A percentile compares a stretch with the other conserved stretches of the same genome.
Conservation (phyloP, 148 eudicot genomes). For the Polygonum maritimum region DNA sequence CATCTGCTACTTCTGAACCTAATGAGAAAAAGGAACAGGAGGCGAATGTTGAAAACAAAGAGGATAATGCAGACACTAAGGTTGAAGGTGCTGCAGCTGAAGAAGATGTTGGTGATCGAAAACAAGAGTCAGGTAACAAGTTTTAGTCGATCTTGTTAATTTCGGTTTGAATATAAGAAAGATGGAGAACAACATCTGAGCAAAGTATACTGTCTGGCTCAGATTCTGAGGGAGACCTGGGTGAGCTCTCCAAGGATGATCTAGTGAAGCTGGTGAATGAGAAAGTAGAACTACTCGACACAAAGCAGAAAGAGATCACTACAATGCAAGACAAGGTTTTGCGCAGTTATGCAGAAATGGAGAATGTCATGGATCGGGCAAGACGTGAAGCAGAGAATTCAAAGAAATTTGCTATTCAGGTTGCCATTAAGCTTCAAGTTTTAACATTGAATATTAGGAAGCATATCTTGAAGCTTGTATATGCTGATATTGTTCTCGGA, state of each 20-base stretch:
- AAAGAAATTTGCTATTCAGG: slow-evolving; percentile 96
- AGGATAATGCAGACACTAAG: slow-evolving; percentile 19
- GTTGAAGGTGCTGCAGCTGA: slow-evolving; percentile 24
- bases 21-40: slow-evolving; percentile 36
- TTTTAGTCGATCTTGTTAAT: slow-evolving; percentile 11
- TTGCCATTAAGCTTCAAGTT: slow-evolving; percentile 6
- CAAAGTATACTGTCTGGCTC: slow-evolving; percentile 36
- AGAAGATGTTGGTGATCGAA: slow-evolving; percentile 18
- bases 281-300: slow-evolving; percentile 48
- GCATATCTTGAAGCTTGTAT: background rate
- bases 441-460: background rate
- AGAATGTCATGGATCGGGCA: slow-evolving; percentile 74
- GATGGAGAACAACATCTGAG: slow-evolving; percentile 31
- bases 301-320: slow-evolving; percentile 48
- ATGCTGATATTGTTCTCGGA: slow-evolving; percentile 1
- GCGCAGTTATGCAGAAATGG: slow-evolving; percentile 74
- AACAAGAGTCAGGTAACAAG: slow-evolving; percentile 35
- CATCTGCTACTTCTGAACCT: slow-evolving; percentile 56
- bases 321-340: slow-evolving; percentile 66
- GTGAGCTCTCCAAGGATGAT: slow-evolving; percentile 52
- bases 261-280: slow-evolving; percentile 60
- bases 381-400: slow-evolving; percentile 77
- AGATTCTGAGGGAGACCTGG: slow-evolving; percentile 52
- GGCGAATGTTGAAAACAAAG: slow-evolving; percentile 21
- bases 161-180: slow-evolving; percentile 20